These are phyloP conservation scores for Botrytis elliptica DNA, from an alignment of 2,329 filamentous ascomycete genomes.

Conservation along the genomic window DNA sequence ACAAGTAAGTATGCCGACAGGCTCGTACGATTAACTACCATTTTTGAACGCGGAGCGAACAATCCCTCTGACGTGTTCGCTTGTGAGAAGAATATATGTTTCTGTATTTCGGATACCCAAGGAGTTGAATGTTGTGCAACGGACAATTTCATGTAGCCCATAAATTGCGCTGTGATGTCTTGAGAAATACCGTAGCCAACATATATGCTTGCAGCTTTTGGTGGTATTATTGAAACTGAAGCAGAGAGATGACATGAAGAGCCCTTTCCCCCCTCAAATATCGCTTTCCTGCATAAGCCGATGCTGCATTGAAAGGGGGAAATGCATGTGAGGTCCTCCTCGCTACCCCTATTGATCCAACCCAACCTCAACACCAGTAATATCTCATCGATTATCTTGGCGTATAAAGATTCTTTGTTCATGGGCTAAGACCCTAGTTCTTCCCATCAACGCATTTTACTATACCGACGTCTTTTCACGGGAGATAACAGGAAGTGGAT, in stretches of 20 bases:
- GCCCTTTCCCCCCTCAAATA: background rate
- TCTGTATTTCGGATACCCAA: background rate
- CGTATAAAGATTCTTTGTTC: background rate
- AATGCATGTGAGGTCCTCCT: background rate
- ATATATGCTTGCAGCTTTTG: background rate
- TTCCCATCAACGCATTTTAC: background rate
- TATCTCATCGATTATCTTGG: background rate
- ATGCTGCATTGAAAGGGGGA: background rate
- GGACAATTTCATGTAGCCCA: background rate
- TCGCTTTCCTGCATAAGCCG: background rate
- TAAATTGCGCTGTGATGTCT: background rate
- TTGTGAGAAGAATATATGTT: background rate
- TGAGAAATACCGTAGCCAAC: background rate
- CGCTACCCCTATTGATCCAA: constrained; percentile 10
- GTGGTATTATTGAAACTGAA: background rate
- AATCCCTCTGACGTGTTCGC: constrained; percentile 2
- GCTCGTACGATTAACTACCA: background rate
- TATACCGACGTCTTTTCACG: background rate
- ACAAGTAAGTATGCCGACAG: background rate
- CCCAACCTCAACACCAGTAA: background rate
- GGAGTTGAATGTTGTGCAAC: background rate
- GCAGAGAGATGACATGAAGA: background rate
- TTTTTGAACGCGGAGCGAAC: background rate
- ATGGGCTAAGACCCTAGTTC: background rate
- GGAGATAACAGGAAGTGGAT: background rate